Evolutionary conservation across 2,329 filamentous ascomycete genomes (phyloP).

Genomic region (Setomelanomma holmii): DNA sequence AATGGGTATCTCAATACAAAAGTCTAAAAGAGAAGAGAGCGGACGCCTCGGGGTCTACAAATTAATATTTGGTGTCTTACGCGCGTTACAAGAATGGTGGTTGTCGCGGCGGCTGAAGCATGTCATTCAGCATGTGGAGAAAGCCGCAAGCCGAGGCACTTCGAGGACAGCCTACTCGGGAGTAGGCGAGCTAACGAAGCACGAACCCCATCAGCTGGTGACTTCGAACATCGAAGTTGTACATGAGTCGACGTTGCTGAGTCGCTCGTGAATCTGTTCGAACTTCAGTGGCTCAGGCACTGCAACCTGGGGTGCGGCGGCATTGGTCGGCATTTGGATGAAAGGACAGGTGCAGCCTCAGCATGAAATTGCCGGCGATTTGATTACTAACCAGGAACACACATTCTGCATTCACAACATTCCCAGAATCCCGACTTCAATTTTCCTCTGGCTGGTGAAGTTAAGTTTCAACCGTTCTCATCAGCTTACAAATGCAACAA

Average conservation of each 20-base stretch:
- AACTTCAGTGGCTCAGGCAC: not conserved
- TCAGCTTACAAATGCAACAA: too few relatives aligned
- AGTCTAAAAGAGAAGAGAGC: constrained; percentile 1
- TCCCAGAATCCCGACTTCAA: too few relatives aligned
- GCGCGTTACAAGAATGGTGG: constrained; percentile 5
- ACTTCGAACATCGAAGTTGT: constrained; percentile 1
- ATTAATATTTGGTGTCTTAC: constrained; percentile 11
- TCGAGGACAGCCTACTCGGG: constrained; percentile 5
- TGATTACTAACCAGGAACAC: too few relatives aligned
- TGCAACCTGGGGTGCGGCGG: not conserved
- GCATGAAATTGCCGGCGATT: too few relatives aligned
- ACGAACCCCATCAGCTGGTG: constrained; percentile 13
- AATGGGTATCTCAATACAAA: not conserved
- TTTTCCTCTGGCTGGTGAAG: too few relatives aligned
- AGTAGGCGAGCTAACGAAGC: constrained; percentile 19
- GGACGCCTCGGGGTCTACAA: not conserved
- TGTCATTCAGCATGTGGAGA: constrained; percentile 31
- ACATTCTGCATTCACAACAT: too few relatives aligned
- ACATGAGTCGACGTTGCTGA: constrained; percentile 22
- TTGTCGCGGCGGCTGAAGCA: constrained; percentile 19
- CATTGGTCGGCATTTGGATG: not conserved
- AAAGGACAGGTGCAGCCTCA: too few relatives aligned
- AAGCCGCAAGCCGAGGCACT: constrained; percentile 36
- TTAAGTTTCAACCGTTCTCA: too few relatives aligned
- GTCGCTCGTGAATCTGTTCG: constrained; percentile 8